Evolutionary conservation across 2,329 filamentous ascomycete species (phyloP), one percentile per base, ranked within the genome.

Genomic region (Lecanicillium sp.): DNA sequence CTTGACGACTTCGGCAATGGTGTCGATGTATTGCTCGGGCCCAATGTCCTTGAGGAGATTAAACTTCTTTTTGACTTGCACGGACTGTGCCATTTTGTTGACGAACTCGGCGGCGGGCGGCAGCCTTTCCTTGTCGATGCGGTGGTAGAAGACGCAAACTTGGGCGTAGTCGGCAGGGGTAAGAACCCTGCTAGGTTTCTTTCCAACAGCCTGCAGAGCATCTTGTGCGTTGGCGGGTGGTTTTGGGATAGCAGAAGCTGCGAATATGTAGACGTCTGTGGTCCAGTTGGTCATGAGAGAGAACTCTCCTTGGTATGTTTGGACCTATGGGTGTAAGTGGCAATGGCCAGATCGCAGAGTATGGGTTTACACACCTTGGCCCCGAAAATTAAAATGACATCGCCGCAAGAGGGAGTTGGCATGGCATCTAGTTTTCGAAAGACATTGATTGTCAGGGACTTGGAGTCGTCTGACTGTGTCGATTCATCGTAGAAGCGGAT

Each of bases 1-100:
- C 38, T 63, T 71, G 39, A 90, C 75, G 2, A 95, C 79, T 59
- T 90, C 77, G 2, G 78, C 89, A 15, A 87, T 69, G 1, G 94
- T 60, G 60, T 95, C 81, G 56, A 76, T 80, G 59, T 84, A 94
- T 0, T 57, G 69, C 12, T 64, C 62, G 1, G 74, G 66, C 3
- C 67, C 58, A 2, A 88, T 66, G 55, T 90, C 78, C 54, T 83
- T 73, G 45, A 96, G 73, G 15, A 84, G 67, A 29, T 70, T 70
- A 57, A 83, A 84, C 59, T 85, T 89, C 9, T 75, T 59, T 37
- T 66, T 74, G 38, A 69, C 35, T 36, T 73, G 73, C 30, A 61
- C 52, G 0, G 78, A 75, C 32, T 62, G 62, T 0, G 58, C 48
- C 3, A 63, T 60, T 44, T 61, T 64, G 2, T 51, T 41, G 14